phyloP scores from a whole-genome alignment of 768 basidiomycete species.

The Russula griseocarnosa region DNA sequence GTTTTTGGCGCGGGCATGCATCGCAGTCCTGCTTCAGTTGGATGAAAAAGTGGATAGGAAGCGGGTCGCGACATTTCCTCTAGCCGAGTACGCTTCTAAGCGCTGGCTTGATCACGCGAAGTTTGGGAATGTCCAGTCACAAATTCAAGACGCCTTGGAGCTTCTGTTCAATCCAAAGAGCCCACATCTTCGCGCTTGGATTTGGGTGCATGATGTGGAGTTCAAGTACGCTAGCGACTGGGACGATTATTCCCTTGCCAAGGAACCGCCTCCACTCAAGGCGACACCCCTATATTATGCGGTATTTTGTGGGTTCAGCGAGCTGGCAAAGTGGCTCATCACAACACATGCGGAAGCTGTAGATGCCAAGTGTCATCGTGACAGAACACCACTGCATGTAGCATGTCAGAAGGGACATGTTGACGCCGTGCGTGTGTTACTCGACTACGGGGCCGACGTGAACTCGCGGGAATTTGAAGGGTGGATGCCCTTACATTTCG shows the following conservation, averaged over 20 bases:
- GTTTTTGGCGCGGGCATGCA: not conserved
- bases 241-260: no score
- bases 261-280: not conserved
- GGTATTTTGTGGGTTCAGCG: not conserved
- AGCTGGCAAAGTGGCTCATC: not conserved
- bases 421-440: not conserved
- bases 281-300: not conserved
- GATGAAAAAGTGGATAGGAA: not conserved
- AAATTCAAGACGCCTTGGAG: not conserved
- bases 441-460: not conserved
- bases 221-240: no score
- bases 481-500: no score
- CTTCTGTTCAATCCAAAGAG: not conserved
- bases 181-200: not conserved
- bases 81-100: not conserved
- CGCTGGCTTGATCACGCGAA: not conserved
- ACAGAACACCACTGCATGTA: not conserved
- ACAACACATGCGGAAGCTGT: not conserved
- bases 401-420: not conserved
- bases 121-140: not conserved
- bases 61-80: not conserved
- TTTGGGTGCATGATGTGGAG: not conserved
- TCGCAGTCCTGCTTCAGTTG: not conserved
- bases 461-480: no score
- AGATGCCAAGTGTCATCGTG: not conserved